A percentile compares a stretch with the other conserved stretches of the same genome.
These are phyloP conservation scores for Candida sp. DNA, from an alignment of 1,139 yeast genomes.

Conservation along the genomic window DNA sequence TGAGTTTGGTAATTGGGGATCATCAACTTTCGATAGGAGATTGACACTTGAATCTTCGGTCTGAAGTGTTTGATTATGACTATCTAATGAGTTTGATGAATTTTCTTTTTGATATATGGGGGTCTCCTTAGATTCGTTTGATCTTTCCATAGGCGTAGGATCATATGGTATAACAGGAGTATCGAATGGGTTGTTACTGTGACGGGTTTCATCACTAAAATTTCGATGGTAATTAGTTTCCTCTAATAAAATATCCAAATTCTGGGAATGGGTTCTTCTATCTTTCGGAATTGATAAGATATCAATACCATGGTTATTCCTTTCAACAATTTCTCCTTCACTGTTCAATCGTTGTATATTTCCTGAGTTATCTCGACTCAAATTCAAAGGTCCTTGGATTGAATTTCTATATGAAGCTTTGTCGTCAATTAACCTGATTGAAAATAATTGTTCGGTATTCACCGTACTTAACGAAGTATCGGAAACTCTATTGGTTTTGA, in stretches of 20 bases:
- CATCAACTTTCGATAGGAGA: conserved; percentile 1
- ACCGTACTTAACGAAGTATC: conserved; percentile 78
- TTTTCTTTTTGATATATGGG: not conserved
- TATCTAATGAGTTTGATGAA: not conserved
- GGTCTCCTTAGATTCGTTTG: not conserved
- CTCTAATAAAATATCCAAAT: conserved; percentile 30
- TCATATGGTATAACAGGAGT: not conserved
- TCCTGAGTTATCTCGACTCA: conserved; percentile 35
- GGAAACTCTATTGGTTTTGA: conserved; percentile 40
- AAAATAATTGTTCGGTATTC: conserved; percentile 78
- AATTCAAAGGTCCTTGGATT: conserved; percentile 22
- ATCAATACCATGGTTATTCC: not conserved
- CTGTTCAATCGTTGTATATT: conserved; percentile 53
- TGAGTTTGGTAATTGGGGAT: not conserved
- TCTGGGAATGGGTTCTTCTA: conserved; percentile 21
- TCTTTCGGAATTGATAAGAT: conserved; percentile 9
- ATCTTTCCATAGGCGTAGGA: not conserved
- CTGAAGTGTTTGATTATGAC: not conserved
- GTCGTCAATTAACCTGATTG: conserved; percentile 74
- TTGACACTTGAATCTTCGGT: not conserved
- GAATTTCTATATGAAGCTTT: conserved; percentile 39
- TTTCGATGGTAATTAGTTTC: conserved; percentile 18
- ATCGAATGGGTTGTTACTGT: not conserved
- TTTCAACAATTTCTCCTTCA: conserved; percentile 48
- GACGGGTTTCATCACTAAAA: conserved; percentile 1